Conservation (phyloP, 441 rosid genomes). For the Corymbia citriodora region DNA sequence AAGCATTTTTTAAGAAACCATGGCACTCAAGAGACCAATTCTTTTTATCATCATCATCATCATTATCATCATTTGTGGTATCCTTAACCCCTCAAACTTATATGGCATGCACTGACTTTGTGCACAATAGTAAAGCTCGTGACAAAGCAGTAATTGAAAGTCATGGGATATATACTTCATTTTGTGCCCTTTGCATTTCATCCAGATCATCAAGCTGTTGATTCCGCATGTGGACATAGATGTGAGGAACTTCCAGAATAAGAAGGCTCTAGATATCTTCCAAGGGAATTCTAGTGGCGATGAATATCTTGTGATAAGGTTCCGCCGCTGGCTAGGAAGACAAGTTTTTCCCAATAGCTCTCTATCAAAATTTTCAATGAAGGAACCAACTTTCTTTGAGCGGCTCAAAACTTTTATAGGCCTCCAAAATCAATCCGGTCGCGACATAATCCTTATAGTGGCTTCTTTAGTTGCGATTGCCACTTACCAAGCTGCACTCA, state of each 20-base stretch:
- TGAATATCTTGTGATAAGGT: rapidly evolving
- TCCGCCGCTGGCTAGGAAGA: rapidly evolving
- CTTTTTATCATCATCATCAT: too few species aligned
- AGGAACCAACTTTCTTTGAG: background rate
- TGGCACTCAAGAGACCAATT: too few species aligned
- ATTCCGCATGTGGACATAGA: rapidly evolving
- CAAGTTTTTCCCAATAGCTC: rapidly evolving
- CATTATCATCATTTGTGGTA: too few species aligned
- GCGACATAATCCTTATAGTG: rapidly evolving
- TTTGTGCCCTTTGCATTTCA: background rate
- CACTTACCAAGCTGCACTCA: background rate
- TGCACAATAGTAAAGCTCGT: background rate
- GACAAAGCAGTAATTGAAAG: background rate
- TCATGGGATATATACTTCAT: background rate
- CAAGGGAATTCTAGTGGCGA: background rate
- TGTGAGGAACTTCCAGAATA: background rate
- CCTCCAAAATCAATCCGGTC: background rate
- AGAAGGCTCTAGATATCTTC: background rate
- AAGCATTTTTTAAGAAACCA: too few species aligned
- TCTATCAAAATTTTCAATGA: background rate
- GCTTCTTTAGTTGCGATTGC: background rate
- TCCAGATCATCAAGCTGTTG: background rate
- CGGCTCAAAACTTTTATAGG: rapidly evolving
- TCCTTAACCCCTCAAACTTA: background rate
- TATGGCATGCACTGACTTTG: background rate